Evolutionary conservation across 1,284 basidiomycete species (phyloP), one percentile per base, ranked within the genome.

Genomic region (Gymnopus androsaceus): DNA sequence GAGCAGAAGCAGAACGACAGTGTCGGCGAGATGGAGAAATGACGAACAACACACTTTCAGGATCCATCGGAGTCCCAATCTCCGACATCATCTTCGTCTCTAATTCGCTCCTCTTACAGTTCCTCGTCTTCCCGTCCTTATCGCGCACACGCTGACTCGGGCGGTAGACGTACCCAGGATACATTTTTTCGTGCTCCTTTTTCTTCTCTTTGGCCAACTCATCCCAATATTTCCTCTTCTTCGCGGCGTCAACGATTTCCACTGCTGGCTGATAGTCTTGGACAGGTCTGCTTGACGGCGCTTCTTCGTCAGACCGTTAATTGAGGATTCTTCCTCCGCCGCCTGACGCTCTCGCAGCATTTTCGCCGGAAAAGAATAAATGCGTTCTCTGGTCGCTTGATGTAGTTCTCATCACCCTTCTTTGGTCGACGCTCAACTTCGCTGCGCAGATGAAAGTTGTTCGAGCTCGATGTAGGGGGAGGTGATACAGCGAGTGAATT

Each of bases 281-380:
- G 85, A 87, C 33, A 90, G 80, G 73, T 80, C 78, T 7, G 78
- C 78, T 61, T 80, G 78, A 33, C 78, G 72, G 62, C 74, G 74
- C 61, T 77, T 79, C 72, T 78, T 79, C n/a, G 69, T 60, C 2
- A 19, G 84, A 72, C 88, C 88, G 31, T 38, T 34, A 21, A 38
- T 17, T 28, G 46, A 21, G 6, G 51, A 33, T 72, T 83, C 80
- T 72, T 84, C 62, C 34, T 74, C 69, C 55, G 72, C 71, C 37
- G 41, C 36, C 68, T 85, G 82, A 40, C 83, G 81, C 52, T 87
- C 70, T 87, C 84, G 70, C 85, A 87, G 71, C 84, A 87, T 64
- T 85, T 82, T 60, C 87, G 79, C 56, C 88, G 81, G 80, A 90
- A 90, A 52, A 90, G 78, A 67, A 90, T 90, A 76, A 90, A 90